Percentiles rank a stretch among this genome's conserved stretches.
phyloP scores from a whole-genome alignment of 805 yeast genomes.

The Candida piceae region DNA sequence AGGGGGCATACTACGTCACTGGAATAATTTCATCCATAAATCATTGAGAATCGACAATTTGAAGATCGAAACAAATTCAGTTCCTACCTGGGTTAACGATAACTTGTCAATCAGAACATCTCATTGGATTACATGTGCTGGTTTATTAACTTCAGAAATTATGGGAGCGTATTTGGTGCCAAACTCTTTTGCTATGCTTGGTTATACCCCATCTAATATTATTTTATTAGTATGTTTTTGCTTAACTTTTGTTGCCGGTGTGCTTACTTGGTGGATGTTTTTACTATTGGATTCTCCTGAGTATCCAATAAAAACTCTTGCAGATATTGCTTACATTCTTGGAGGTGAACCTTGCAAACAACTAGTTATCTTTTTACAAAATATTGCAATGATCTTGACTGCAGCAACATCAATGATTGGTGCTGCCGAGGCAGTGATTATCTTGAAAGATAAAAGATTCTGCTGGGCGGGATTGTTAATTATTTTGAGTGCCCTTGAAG shows the following conservation, averaged over 20 bases:
- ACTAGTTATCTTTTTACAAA: constrained; percentile 32
- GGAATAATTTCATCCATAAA: constrained; percentile 8
- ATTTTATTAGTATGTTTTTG: constrained; percentile 10
- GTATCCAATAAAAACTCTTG: constrained; percentile 38
- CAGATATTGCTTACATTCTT: constrained; percentile 36
- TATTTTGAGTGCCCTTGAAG: constrained; percentile 37
- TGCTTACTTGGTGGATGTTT: constrained; percentile 33
- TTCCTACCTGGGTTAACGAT: constrained; percentile 15
- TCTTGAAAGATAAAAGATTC: constrained; percentile 28
- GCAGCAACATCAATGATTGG: constrained; percentile 37
- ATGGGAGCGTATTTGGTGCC: constrained; percentile 21
- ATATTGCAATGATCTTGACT: constrained; percentile 36
- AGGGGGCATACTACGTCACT: constrained; percentile 2
- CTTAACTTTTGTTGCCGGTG: constrained; percentile 37
- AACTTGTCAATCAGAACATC: constrained; percentile 15
- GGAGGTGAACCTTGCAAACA: constrained; percentile 31
- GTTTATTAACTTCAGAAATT: constrained; percentile 19
- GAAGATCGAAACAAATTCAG: constrained; percentile 3
- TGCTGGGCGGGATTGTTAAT: constrained; percentile 37
- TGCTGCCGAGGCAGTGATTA: constrained; percentile 37
- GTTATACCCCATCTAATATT: constrained; percentile 14
- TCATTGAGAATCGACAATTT: constrained; percentile 6
- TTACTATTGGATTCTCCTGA: constrained; percentile 36
- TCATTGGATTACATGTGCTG: constrained; percentile 17
- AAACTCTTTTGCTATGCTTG: constrained; percentile 10